Percentiles rank a stretch among this genome's conserved stretches.
These are phyloP conservation scores for Rhodotorula glutinis DNA, from an alignment of 1,284 basidiomycete species.

Conservation along the genomic window DNA sequence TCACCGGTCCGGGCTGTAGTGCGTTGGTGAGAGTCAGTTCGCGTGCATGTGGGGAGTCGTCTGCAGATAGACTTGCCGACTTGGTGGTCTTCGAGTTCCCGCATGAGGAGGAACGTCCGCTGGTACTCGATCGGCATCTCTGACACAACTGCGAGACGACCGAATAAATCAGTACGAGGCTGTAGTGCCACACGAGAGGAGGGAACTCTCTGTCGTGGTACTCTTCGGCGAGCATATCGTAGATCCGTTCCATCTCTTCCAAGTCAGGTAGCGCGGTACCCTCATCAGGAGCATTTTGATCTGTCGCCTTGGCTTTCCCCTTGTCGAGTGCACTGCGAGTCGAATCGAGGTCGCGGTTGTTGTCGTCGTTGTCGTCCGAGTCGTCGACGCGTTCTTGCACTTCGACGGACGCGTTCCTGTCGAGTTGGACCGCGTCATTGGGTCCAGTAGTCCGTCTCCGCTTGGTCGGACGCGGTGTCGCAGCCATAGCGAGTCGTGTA, in stretches of 20 bases:
- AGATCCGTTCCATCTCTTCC: conserved; percentile 34
- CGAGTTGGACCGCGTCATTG: background rate
- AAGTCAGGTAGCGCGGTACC: conserved; percentile 1
- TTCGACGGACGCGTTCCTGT: background rate
- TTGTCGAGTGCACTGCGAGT: background rate
- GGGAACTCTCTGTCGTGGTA: conserved; percentile 39
- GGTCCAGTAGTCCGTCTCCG: background rate
- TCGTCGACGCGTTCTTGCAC: background rate
- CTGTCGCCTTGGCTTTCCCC: background rate
- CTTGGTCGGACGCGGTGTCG: background rate
- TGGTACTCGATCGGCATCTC: conserved; percentile 40
- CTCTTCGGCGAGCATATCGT: conserved; percentile 39
- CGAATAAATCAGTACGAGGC: background rate
- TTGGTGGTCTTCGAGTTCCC: conserved; percentile 36
- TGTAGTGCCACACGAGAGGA: background rate
- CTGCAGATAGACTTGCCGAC: conserved; percentile 15
- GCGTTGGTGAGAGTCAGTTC: background rate
- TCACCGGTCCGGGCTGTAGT: background rate
- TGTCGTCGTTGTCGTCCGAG: background rate
- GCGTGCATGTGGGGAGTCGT: background rate
- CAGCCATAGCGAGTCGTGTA: too few relatives aligned
- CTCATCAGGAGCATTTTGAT: background rate
- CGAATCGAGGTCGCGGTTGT: too few relatives aligned
- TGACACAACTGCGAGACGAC: conserved; percentile 25
- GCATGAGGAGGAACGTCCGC: conserved; percentile 37